Evolutionary conservation across 257 asterid genomes (phyloP).

Genomic region (Capsicum pubescens): DNA sequence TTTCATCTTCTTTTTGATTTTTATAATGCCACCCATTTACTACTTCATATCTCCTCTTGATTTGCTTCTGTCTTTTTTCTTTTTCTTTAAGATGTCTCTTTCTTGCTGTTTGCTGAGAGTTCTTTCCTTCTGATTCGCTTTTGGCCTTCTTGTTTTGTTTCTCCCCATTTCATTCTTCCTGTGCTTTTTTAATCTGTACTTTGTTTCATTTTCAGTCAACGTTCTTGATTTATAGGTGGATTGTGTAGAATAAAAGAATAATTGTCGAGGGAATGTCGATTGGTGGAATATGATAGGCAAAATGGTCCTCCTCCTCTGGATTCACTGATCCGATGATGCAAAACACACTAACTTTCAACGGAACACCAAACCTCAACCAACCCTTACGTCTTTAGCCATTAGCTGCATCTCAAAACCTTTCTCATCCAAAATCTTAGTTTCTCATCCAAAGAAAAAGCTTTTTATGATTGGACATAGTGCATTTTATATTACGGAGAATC

Average conservation of each 20-base stretch:
- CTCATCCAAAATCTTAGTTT: neutral
- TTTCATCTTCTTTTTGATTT: neutral
- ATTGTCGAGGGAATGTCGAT: neutral
- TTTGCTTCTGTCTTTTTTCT: neutral
- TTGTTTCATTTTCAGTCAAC: neutral
- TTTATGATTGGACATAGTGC: neutral
- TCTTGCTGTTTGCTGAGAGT: neutral
- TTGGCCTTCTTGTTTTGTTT: neutral
- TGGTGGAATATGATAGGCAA: neutral
- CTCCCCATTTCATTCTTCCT: neutral
- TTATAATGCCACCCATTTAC: neutral
- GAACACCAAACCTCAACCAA: neutral
- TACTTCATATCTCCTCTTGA: conserved; percentile 8
- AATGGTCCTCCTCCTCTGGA: neutral
- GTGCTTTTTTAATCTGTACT: neutral
- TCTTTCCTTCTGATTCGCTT: neutral
- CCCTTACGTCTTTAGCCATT: neutral
- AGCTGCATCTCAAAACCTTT: neutral
- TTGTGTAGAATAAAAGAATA: no score
- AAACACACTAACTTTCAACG: neutral
- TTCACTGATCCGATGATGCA: neutral
- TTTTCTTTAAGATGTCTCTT: neutral
- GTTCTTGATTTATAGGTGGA: neutral
- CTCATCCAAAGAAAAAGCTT: neutral
- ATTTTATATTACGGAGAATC: neutral